Base-by-base conservation (phyloP, 1,284 basidiomycete species). In the Trametes polyzona region DNA sequence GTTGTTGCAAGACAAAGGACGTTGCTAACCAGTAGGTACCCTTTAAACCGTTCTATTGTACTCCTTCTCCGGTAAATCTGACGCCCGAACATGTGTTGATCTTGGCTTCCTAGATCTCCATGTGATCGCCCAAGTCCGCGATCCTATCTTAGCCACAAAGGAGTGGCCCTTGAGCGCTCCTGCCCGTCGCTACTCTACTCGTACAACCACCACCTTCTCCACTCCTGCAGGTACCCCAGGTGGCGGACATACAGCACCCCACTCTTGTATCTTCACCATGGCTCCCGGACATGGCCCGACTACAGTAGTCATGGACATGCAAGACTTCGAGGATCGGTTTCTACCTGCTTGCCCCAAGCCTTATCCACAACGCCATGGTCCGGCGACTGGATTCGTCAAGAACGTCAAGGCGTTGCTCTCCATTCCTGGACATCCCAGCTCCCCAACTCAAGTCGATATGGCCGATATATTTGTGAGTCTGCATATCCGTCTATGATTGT, bases 291-390 rank as follows among this genome's bases (percentile, higher is more conserved):
- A 27, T 2, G 40, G 23, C 4, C 24, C 40, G 27, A 5, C 12
- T 9, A 42, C 14, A 1, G 80, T 30, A 29, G 27, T 6, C 7
- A 21, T 44, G 29, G 27, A 44, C 5, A 2, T 44, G n/a, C 16
- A 44, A 5, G 42, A 44, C 3, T 44, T 44, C 29, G 42, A 44
- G 42, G 42, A 29, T 4, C 42, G 27, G 9, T 21, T 44, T n/a
- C 19, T 44, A 2, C 42, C 42, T 2, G 9, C 42, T 17, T 19
- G 27, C 6, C 11, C 27, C 8, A 44, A 6, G 10, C 10, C n/a
- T 17, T 19, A n/a, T 14, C 10, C 26, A 30, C 10, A 16, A n/a
- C 11, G 23, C 17, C 46, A 36, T 7, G 16, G 14, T 23, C 17
- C 17, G 14, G 6, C 46, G 33, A 16, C 33, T 24, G 21, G 17